Evolutionary conservation across 1,139 yeast species (phyloP).

Genomic region (Arxiozyma telluris): DNA sequence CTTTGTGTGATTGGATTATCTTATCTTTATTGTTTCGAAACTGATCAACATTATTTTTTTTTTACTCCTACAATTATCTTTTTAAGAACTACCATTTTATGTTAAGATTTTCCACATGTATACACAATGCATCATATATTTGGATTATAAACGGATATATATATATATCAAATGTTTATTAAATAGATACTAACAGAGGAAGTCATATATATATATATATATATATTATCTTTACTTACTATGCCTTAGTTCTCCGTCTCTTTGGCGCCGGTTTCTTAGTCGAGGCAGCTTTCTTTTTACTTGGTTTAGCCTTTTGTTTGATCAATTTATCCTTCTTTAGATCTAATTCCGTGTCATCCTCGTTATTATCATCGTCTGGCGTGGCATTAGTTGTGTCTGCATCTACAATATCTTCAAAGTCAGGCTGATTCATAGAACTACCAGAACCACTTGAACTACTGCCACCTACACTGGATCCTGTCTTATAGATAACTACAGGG

Average conservation of each 20-base stretch:
- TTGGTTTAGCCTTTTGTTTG: slow-evolving; percentile 37
- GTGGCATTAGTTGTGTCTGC: slow-evolving; percentile 47
- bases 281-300: slow-evolving; percentile 22
- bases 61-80: not conserved
- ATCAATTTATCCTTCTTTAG: slow-evolving; percentile 51
- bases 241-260: slow-evolving; percentile 17
- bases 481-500: slow-evolving; percentile 71
- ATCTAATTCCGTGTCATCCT: slow-evolving; percentile 20
- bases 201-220: too few relatives aligned
- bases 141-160: not conserved
- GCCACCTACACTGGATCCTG: slow-evolving; percentile 33
- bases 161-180: too few relatives aligned
- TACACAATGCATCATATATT: not conserved
- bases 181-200: too few relatives aligned
- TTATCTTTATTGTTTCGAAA: not conserved
- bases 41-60: not conserved
- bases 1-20: too few relatives aligned
- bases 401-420: slow-evolving; percentile 52
- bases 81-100: not conserved
- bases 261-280: slow-evolving; percentile 20
- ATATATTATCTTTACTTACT: slow-evolving; percentile 3
- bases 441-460: slow-evolving; percentile 36
- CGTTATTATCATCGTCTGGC: slow-evolving; percentile 33
- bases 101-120: not conserved
- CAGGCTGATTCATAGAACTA: slow-evolving; percentile 35